Base-by-base conservation (phyloP, 345 rosid species). In the sweet orange (Citrus sinensis) region DNA sequence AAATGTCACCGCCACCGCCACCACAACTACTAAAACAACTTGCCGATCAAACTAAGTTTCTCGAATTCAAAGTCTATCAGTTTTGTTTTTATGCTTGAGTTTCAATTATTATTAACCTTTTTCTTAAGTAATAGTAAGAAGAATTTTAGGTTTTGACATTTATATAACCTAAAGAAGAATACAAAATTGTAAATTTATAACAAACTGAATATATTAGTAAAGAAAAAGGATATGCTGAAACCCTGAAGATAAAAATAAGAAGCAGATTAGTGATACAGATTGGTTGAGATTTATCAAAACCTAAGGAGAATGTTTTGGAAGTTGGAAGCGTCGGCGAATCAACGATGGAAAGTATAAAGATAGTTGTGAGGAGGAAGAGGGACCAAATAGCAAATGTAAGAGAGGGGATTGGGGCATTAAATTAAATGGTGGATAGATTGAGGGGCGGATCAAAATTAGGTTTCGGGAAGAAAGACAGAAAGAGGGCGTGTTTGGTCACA, bases 241-340 rank as follows among this genome's bases (percentile, higher is more conserved):
- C 63, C 83, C 81, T 71, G 46, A 77, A 68, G 65, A 56, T 64
- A 59, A 55, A 60, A 71, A 24, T 27, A 25, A 25, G 32, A 30
- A 51, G 42, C 25, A 63, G 68, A 25, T 24, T 32, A n/a, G 62
- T 3, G 34, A 64, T 34, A 29, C 25, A 74, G 71, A 71, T 32
- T 19, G 82, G 63, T 55, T 79, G n/a, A 51, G 75, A 76, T 39
- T 42, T 27, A 63, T 58, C 34, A 70, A 75, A 84, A 78, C 84
- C 78, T 78, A 78, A 51, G 32, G 40, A 19, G 24, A 64, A 67
- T 60, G 30, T 42, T 75, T 49, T 37, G 10, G 10, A 22, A 65
- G 49, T 66, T 54, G 9, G 71, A 51, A 39, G 66, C 34, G 66
- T 74, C 76, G 78, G 74, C 79, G 74, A 75, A 82, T 78, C 76